Conservation (phyloP, 495 filamentous ascomycete genomes). For the Xeromyces bisporus region DNA sequence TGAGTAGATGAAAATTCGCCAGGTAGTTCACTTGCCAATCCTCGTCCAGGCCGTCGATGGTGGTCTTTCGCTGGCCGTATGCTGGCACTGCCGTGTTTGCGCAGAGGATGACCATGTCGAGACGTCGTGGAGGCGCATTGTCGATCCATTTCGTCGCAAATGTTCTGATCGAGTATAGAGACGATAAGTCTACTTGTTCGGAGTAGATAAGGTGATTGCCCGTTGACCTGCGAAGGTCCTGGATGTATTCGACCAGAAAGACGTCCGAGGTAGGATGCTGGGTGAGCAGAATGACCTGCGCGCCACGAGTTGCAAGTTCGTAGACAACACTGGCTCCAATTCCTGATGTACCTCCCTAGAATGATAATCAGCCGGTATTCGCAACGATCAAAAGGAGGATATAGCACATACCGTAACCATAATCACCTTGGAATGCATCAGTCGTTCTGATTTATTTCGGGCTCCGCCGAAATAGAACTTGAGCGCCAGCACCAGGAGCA, state of each 20-base stretch:
- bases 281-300: slow-evolving; percentile 81
- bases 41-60: slow-evolving; percentile 64
- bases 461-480: slow-evolving; percentile 71
- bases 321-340: slow-evolving; percentile 64
- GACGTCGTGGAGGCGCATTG: slow-evolving; percentile 74
- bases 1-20: slow-evolving; percentile 84
- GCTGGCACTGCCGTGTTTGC: slow-evolving; percentile 54
- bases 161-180: slow-evolving; percentile 68
- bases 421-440: slow-evolving; percentile 83
- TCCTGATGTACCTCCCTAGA: slow-evolving; percentile 77
- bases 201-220: slow-evolving; percentile 84
- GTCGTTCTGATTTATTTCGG: slow-evolving; percentile 55
- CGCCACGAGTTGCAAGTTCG: slow-evolving; percentile 64
- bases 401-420: slow-evolving; percentile 58
- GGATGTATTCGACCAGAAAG: slow-evolving; percentile 82
- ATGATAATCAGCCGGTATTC: too few relatives aligned
- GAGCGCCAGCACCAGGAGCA: slow-evolving; percentile 43
- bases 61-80: slow-evolving; percentile 34
- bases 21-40: slow-evolving; percentile 94
- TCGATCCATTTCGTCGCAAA: slow-evolving; percentile 99
- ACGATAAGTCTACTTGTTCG: slow-evolving; percentile 80
- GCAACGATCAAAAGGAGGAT: too few relatives aligned
- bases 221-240: slow-evolving; percentile 66
- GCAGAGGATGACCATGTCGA: slow-evolving; percentile 86
- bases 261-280: slow-evolving; percentile 62